Percentiles rank a stretch among this genome's conserved stretches.
phyloP scores from a whole-genome alignment of 352 stramenopile species.

The Pythium chondricola region DNA sequence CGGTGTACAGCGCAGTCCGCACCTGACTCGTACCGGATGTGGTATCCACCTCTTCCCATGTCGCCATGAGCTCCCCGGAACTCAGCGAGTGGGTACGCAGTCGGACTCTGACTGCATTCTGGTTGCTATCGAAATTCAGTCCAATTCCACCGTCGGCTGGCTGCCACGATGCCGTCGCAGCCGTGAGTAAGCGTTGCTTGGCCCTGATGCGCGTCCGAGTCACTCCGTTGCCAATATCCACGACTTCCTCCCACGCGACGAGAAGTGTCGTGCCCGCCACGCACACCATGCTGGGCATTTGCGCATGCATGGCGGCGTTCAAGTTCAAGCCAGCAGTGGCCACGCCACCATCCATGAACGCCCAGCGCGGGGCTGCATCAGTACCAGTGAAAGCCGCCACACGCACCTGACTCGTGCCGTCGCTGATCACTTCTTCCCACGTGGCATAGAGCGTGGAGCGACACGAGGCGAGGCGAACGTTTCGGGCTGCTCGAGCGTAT shows the following conservation, averaged over 20 bases:
- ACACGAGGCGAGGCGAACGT: constrained; percentile 37
- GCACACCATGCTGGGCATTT: constrained; percentile 34
- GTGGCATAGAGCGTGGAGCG: constrained; percentile 34
- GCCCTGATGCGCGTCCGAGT: constrained; percentile 27
- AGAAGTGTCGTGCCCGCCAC: constrained; percentile 24
- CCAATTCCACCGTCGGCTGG: constrained; percentile 24
- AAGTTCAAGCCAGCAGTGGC: constrained; percentile 33
- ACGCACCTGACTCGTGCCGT: constrained; percentile 29
- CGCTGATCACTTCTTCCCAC: constrained; percentile 43
- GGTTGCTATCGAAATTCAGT: constrained; percentile 37
- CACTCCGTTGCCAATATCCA: not conserved
- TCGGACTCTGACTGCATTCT: constrained; percentile 38
- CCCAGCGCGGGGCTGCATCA: constrained; percentile 32
- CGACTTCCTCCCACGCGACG: constrained; percentile 49
- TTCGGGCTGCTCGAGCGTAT: constrained; percentile 20
- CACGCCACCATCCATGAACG: constrained; percentile 44
- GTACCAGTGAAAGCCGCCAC: constrained; percentile 40
- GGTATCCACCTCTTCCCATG: constrained; percentile 44
- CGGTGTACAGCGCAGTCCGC: constrained; percentile 28
- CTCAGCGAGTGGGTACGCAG: constrained; percentile 21
- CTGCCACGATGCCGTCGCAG: constrained; percentile 19
- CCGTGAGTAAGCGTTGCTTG: not conserved
- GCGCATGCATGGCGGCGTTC: constrained; percentile 22
- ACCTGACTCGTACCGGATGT: constrained; percentile 28
- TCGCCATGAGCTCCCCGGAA: constrained; percentile 25